Evolutionary conservation across 164 flowering plant genomes (phyloP), one percentile per base, ranked within the genome.

Genomic region (Aristolochia fimbriata): DNA sequence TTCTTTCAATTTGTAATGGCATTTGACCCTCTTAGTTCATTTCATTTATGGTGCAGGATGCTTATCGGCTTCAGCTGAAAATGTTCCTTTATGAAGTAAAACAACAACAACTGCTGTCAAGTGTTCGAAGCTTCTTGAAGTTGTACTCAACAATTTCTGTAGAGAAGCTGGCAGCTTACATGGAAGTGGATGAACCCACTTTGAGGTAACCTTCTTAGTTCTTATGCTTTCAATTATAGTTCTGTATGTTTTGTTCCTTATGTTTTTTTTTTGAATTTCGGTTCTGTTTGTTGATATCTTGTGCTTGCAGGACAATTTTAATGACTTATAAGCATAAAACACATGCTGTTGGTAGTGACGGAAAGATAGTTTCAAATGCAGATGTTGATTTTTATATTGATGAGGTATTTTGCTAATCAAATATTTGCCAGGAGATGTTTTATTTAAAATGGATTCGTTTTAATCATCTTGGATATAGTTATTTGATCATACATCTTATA

Each of bases 271-370:
- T 22, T 6, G 15, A 51, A 45, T 15, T 17, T 23, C 22, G 19
- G 60, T 59, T n/a, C 25, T 57, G 21, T 48, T 24, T 65, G 24
- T 20, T 54, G 45, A 20, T 20, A 59, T 67, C 52, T 12, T 64
- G 47, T 47, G 21, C 15, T 56, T 60, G n/a, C 82, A 93, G 96
- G 86, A 83, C 96, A 60, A 91, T 93, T 54, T 77, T 93, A 84
- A 74, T 93, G 89, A 86, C 95, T 19, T 93, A 86, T 86, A 93
- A 93, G 78, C 99, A 93, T 72, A 93, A 93, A 70, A 88, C 89
- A 4, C 97, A 90, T 78, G 73, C 86, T 33, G 93, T 88, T 61
- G 89, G 79, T 64, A 64, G 63, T 56, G 92, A 85, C 50, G 91
- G 97, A 65, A 88, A 86, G 71, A 76, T 88, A 16, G 68, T 66